Base-by-base conservation (phyloP, 1,284 basidiomycete species). In the Trametes sp. region DNA sequence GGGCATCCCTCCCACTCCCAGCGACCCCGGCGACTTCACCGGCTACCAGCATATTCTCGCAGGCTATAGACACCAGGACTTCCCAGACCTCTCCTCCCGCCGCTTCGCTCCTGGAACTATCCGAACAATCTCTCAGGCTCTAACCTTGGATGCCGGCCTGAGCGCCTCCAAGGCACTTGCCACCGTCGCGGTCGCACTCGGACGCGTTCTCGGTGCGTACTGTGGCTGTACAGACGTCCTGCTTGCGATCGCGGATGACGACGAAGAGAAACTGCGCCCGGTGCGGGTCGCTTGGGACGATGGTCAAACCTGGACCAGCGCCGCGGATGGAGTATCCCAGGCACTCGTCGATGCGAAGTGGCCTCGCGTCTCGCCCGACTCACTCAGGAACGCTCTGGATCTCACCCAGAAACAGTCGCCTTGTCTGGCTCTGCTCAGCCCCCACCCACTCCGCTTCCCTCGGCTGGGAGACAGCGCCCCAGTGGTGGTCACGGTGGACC, bases 151-250 rank as follows among this genome's bases (percentile, higher is more conserved):
- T 42, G 29, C 46, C 23, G 50, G 42, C 9, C 28, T 33, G 21
- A 28, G 54, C 38, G 38, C 51, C 11, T 21, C 49, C 52, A 46
- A 52, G 14, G 29, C 58, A 14, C 62, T 71, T 26, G 55, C 72
- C 33, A 50, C 73, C 38, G 62, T 81, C 21, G 69, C 76, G 21
- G 57, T 62, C 9, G 75, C 77, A 6, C 69, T 80, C 44, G 75
- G 74, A 5, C 73, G 77, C 14, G 67, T 80, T 28, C 69, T 83
- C 10, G 81, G 80, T 35, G 68, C 73, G 42, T 82, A 82, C 65
- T 79, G 77, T 59, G 76, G 74, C 36, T 70, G 67, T 29, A 70
- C 72, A 2, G 81, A 83, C 64, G 65, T 83, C 6, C 71, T 83
- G 4, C 57, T 83, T 33, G 78, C 75, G n/a, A 53, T 80, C 44